phyloP scores from a whole-genome alignment of 2,329 filamentous ascomycete species.

The Davidsoniella neocaledoniae region DNA sequence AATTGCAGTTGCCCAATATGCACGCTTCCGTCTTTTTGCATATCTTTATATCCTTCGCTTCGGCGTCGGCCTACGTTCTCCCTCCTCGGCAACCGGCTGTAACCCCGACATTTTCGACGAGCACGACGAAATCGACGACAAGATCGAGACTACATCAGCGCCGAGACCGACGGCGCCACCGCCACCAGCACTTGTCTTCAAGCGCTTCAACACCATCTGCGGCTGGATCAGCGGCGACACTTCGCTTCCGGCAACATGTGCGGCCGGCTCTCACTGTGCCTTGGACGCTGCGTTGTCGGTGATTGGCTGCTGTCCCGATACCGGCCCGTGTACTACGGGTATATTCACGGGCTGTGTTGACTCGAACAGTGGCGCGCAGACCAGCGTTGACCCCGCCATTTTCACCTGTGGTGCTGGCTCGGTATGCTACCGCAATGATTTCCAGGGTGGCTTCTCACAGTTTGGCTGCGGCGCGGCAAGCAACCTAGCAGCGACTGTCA shows the following conservation, averaged over 20 bases:
- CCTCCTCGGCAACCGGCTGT: slow-evolving; percentile 23
- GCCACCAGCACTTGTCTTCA: slow-evolving; percentile 54
- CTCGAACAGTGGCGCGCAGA: slow-evolving; percentile 30
- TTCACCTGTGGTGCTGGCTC: slow-evolving; percentile 35
- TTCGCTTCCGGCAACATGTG: slow-evolving; percentile 37
- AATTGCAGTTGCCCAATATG: slow-evolving; percentile 14
- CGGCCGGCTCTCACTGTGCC: slow-evolving; percentile 40
- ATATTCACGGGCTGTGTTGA: slow-evolving; percentile 43
- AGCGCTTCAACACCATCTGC: slow-evolving; percentile 58
- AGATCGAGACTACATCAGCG: slow-evolving; percentile 17
- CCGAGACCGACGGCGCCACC: slow-evolving; percentile 1
- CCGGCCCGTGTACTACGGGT: slow-evolving; percentile 32
- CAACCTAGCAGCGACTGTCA: slow-evolving; percentile 31
- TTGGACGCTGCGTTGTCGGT: slow-evolving; percentile 30
- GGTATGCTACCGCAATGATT: slow-evolving; percentile 39
- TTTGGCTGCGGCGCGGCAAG: slow-evolving; percentile 37
- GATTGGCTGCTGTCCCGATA: slow-evolving; percentile 41
- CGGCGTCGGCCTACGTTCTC: slow-evolving; percentile 23
- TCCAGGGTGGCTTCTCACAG: slow-evolving; percentile 37
- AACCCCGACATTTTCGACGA: slow-evolving; percentile 12
- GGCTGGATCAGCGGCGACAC: slow-evolving; percentile 38
- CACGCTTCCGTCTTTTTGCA: slow-evolving; percentile 21
- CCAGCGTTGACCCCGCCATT: slow-evolving; percentile 36
- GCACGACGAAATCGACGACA: slow-evolving; percentile 9
- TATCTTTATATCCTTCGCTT: slow-evolving; percentile 20